Conservation (phyloP, 2,329 filamentous ascomycete genomes). For the Phoma sp. region DNA sequence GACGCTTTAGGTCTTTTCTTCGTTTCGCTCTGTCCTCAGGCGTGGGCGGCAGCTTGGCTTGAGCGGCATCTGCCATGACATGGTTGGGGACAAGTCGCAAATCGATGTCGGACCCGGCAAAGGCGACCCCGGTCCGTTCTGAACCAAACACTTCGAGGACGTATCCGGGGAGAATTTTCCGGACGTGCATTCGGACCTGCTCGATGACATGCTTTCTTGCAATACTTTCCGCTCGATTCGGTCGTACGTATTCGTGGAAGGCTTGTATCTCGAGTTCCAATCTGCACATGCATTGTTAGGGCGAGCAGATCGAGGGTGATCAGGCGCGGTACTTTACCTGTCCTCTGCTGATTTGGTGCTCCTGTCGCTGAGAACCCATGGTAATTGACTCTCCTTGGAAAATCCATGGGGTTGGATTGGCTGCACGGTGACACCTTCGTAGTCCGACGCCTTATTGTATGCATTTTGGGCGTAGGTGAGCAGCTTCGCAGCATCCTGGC, state of each 20-base stretch:
- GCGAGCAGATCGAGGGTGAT: not conserved
- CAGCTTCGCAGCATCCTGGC: conserved; percentile 5
- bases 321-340: conserved; percentile 11
- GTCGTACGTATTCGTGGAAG: conserved; percentile 42
- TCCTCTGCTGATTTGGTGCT: conserved; percentile 10
- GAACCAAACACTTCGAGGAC: conserved; percentile 60
- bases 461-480: conserved; percentile 16
- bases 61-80: conserved; percentile 5
- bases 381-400: conserved; percentile 20
- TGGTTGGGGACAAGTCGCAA: conserved; percentile 44
- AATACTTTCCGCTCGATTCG: conserved; percentile 51
- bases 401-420: conserved; percentile 9
- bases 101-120: conserved; percentile 63
- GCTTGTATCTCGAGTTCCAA: conserved; percentile 34
- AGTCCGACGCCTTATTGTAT: conserved; percentile 20
- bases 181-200: conserved; percentile 32
- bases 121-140: conserved; percentile 58
- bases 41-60: conserved; percentile 24
- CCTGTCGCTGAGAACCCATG: conserved; percentile 23
- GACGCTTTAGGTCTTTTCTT: conserved; percentile 2
- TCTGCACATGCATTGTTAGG: conserved; percentile 18
- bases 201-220: conserved; percentile 46
- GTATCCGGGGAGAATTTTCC: conserved; percentile 28
- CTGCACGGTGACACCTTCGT: conserved; percentile 25
- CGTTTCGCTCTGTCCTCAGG: conserved; percentile 12